A percentile compares a stretch with the other conserved stretches of the same genome.
Evolutionary conservation across 768 basidiomycete species (phyloP).

Genomic region (Pholiota molesta): DNA sequence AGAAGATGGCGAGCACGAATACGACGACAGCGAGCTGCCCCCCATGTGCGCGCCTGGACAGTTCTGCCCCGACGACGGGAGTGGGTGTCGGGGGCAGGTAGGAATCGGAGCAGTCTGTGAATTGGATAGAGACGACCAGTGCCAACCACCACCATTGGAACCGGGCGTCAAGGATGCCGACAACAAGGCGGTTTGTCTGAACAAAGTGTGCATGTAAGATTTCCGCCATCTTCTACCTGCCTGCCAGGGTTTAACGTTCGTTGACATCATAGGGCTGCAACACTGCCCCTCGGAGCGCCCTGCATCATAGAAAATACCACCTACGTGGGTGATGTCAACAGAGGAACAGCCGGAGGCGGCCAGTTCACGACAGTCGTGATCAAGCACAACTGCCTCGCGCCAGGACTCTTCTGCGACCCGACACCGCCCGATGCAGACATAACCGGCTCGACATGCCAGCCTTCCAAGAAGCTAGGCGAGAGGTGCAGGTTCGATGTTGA

Average conservation of each 20-base stretch:
- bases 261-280: constrained; percentile 48
- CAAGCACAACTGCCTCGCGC: constrained; percentile 59
- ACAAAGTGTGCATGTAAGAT: constrained; percentile 58
- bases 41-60: constrained; percentile 51
- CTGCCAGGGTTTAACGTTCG: too few relatives aligned
- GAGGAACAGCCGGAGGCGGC: constrained; percentile 37
- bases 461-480: constrained; percentile 42
- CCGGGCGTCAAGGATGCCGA: constrained; percentile 44
- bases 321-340: constrained; percentile 43
- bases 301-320: constrained; percentile 44
- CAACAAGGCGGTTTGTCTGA: constrained; percentile 63
- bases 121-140: constrained; percentile 65
- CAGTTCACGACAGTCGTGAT: constrained; percentile 53
- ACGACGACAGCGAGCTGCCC: constrained; percentile 41
- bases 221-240: too few relatives aligned
- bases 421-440: constrained; percentile 11
- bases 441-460: constrained; percentile 42
- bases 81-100: constrained; percentile 49
- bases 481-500: constrained; percentile 56
- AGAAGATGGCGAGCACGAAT: constrained; percentile 9
- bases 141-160: constrained; percentile 39
- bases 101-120: constrained; percentile 54
- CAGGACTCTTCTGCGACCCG: constrained; percentile 58
- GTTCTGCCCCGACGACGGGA: constrained; percentile 74
- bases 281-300: constrained; percentile 50